Percentiles rank a stretch among this genome's conserved stretches.
phyloP scores from a whole-genome alignment of 805 yeast species.

The Kodamaea leandrae region DNA sequence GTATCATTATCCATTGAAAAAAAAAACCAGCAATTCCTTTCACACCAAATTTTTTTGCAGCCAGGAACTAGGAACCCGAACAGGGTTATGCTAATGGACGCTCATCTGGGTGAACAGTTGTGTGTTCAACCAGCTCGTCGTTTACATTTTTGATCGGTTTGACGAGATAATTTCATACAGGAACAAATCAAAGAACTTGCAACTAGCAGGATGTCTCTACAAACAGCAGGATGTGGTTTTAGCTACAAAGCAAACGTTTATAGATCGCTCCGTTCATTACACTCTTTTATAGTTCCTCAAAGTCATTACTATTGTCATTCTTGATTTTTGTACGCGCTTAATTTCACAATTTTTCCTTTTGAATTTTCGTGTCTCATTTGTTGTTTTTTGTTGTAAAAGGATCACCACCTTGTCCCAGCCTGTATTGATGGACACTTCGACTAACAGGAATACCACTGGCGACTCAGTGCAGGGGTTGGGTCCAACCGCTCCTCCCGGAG shows the following conservation, averaged over 20 bases:
- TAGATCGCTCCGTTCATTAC: too few species aligned
- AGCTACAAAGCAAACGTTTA: too few species aligned
- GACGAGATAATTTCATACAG: too few species aligned
- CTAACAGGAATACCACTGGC: constrained; percentile 2
- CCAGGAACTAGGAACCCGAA: neutral
- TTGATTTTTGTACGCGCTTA: neutral
- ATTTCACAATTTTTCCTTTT: neutral
- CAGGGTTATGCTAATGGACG: neutral
- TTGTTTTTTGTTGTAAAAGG: constrained; percentile 3
- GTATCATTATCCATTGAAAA: constrained; percentile 18
- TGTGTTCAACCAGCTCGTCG: too few species aligned
- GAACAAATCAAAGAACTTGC: too few species aligned
- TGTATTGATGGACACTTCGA: constrained; percentile 9
- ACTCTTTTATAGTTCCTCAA: too few species aligned
- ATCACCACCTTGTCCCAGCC: neutral
- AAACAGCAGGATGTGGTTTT: too few species aligned
- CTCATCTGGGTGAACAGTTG: too few species aligned
- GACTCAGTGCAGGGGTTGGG: constrained; percentile 3
- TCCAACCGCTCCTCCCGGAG: constrained; percentile 5
- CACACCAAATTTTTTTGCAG: constrained; percentile 14
- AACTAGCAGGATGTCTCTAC: too few species aligned
- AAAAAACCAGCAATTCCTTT: constrained; percentile 19
- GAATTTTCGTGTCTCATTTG: constrained; percentile 4
- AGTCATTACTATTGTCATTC: too few species aligned
- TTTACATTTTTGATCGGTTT: too few species aligned